These are phyloP conservation scores for Dentipellis sp. DNA, from an alignment of 768 basidiomycete species.

Conservation along the genomic window DNA sequence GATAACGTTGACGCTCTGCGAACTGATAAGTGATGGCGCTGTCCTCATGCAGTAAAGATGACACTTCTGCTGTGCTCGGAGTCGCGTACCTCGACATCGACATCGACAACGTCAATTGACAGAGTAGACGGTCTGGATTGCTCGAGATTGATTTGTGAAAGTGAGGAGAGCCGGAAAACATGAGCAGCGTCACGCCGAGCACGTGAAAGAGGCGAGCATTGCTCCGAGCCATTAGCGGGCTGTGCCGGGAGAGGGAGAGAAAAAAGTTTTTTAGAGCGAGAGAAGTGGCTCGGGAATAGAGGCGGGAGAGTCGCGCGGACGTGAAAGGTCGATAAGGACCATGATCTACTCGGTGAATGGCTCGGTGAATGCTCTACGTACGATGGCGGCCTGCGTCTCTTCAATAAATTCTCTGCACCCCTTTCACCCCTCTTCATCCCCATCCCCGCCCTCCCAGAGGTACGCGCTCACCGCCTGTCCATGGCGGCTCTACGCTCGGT, in stretches of 20 bases:
- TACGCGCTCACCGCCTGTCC: background rate
- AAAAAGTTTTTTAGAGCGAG: conserved; percentile 6
- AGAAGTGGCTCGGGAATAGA: conserved; percentile 10
- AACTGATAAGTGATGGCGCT: too few species aligned
- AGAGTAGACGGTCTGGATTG: too few species aligned
- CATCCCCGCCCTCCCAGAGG: background rate
- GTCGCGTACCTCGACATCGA: too few species aligned
- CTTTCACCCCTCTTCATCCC: conserved; percentile 2
- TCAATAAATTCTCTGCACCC: background rate
- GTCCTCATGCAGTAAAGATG: too few species aligned
- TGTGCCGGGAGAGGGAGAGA: background rate
- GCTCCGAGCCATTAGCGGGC: conserved; percentile 11
- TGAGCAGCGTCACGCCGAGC: background rate
- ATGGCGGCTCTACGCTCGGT: conserved; percentile 10
- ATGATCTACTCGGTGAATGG: conserved; percentile 47
- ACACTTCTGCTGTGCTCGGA: too few species aligned
- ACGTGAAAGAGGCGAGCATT: background rate
- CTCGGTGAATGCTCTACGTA: conserved; percentile 30
- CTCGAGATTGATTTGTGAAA: too few species aligned
- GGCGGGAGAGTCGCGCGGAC: background rate
- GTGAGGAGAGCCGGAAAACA: too few species aligned
- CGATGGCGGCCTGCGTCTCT: background rate
- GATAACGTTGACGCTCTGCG: too few species aligned
- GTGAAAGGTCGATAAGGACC: background rate
- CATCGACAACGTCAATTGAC: too few species aligned